Conservation (phyloP, 257 asterid species). For the Mitragyna speciosa region DNA sequence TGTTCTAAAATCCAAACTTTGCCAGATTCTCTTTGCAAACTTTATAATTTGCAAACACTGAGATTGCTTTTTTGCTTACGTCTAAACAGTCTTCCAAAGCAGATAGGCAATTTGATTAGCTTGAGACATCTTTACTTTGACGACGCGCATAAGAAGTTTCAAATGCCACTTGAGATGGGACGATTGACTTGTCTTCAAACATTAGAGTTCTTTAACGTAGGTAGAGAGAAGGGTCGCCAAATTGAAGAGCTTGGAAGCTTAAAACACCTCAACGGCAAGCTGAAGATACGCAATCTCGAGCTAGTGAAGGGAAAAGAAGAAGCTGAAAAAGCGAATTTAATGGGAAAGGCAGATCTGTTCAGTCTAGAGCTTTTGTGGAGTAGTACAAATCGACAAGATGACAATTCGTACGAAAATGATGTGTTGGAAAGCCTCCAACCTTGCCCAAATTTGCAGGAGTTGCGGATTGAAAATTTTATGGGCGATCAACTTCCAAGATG, state of each 20-base stretch:
- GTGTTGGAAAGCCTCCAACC: slow-evolving; percentile 40
- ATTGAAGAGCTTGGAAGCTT: slow-evolving; percentile 31
- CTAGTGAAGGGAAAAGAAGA: slow-evolving; percentile 19
- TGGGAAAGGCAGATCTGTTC: neutral
- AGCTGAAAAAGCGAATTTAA: slow-evolving; percentile 13
- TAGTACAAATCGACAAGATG: no score
- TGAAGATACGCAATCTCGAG: slow-evolving; percentile 10
- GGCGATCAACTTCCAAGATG: slow-evolving; percentile 25
- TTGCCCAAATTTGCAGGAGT: slow-evolving; percentile 24
- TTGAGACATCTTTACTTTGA: slow-evolving; percentile 27
- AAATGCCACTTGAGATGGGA: slow-evolving; percentile 26
- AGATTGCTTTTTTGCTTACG: neutral
- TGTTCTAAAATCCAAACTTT: accelerated
- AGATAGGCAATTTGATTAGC: slow-evolving; percentile 15
- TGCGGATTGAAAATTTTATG: slow-evolving; percentile 17
- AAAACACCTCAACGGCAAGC: slow-evolving; percentile 22
- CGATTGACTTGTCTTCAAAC: slow-evolving; percentile 24
- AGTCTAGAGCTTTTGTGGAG: slow-evolving; percentile 8
- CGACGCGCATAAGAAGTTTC: no score
- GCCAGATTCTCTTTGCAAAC: slow-evolving; percentile 19
- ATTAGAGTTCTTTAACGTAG: neutral
- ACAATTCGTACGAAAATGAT: slow-evolving; percentile 8
- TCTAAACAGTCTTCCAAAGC: slow-evolving; percentile 12
- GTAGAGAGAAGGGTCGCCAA: slow-evolving; percentile 20
- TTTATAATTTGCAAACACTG: slow-evolving; percentile 23